A percentile compares a stretch with the other conserved stretches of the same genome.
Conservation (phyloP, 257 asterid species). For the Lantana camara region DNA sequence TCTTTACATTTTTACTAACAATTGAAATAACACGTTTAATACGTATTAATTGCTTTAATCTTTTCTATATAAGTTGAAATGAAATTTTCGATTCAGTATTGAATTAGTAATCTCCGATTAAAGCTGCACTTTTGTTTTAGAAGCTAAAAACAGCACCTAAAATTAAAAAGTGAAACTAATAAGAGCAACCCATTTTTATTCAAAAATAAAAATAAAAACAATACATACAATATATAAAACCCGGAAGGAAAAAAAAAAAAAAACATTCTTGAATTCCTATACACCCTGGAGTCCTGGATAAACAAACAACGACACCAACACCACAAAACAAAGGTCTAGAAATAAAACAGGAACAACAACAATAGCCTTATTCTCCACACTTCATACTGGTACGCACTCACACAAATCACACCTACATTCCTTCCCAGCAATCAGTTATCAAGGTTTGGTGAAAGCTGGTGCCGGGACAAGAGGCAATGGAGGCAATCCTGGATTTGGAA, state of each 20-base stretch:
- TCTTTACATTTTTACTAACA: too few species aligned
- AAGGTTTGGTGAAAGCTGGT: constrained; percentile 16
- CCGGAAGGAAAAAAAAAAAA: too few species aligned
- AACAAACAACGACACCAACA: neutral
- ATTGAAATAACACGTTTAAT: too few species aligned
- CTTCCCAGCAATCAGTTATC: neutral
- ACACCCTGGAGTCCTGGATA: neutral
- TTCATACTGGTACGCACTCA: neutral
- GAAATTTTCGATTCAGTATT: too few species aligned
- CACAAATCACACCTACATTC: neutral
- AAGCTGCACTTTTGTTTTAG: too few species aligned
- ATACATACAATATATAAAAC: neutral
- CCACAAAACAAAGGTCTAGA: neutral
- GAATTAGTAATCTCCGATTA: too few species aligned
- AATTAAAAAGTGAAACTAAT: neutral
- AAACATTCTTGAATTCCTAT: neutral
- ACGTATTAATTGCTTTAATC: too few species aligned
- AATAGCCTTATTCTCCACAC: neutral
- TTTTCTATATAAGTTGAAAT: too few species aligned
- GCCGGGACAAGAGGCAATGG: constrained; percentile 5
- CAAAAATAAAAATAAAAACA: too few species aligned
- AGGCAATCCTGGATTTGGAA: constrained; percentile 7
- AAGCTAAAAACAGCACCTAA: too few species aligned
- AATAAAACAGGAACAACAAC: neutral
- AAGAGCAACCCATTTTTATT: neutral